A percentile compares a stretch with the other conserved stretches of the same genome.
phyloP scores from a whole-genome alignment of 306 rosid genomes.

The Alnus glutinosa region DNA sequence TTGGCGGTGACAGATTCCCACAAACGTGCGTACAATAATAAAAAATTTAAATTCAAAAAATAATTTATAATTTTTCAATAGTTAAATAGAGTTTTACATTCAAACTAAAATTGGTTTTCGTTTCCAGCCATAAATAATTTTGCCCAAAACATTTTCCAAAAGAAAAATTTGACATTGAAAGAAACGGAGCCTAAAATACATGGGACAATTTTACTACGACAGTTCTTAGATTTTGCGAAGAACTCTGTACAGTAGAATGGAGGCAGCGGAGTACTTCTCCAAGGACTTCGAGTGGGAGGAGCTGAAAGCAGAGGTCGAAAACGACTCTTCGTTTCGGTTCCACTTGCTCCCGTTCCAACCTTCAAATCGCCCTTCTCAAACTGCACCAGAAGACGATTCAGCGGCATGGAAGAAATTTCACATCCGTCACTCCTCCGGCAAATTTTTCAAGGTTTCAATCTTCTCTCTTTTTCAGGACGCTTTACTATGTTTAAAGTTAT shows the following conservation, averaged over 20 bases:
- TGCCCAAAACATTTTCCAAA: no score
- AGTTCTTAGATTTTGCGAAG: not conserved
- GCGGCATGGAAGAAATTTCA: constrained; percentile 80
- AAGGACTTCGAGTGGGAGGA: constrained; percentile 88
- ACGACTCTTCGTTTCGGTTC: constrained; percentile 49
- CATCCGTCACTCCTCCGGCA: constrained; percentile 83
- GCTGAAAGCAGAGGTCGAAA: constrained; percentile 57
- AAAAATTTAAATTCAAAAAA: no score
- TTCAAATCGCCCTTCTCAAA: constrained; percentile 8
- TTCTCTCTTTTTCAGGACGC: not conserved
- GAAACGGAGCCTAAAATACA: no score
- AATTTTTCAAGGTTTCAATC: constrained; percentile 76
- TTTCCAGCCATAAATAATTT: no score
- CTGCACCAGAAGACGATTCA: constrained; percentile 42
- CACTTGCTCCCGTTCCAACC: constrained; percentile 57
- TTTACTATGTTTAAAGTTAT: no score
- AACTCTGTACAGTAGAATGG: not conserved
- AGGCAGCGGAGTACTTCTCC: constrained; percentile 55
- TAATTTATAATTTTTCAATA: no score
- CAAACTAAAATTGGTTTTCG: no score
- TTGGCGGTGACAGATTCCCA: no score
- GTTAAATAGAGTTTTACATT: no score
- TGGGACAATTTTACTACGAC: no score
- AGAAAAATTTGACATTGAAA: no score
- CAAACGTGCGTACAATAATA: no score